Conservation (phyloP, 2,329 filamentous ascomycete species). For the Madurella fahalii region DNA sequence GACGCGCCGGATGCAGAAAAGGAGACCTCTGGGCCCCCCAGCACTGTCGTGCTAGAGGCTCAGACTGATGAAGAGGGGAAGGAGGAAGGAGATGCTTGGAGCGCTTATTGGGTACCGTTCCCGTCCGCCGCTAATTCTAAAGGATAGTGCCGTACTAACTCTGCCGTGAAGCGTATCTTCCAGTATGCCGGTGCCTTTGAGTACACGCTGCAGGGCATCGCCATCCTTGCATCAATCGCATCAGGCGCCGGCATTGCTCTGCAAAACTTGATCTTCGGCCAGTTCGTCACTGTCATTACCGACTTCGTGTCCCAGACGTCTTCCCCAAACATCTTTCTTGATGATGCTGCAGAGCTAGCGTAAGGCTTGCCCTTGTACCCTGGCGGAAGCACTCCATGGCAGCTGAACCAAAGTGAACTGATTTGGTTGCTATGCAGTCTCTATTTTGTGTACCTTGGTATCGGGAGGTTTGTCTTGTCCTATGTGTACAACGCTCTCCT, state of each 20-base stretch:
- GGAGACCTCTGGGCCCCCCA: not conserved
- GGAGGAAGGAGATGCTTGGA: constrained; percentile 5
- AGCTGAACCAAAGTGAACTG: not conserved
- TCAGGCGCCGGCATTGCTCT: constrained; percentile 44
- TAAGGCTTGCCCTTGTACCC: not conserved
- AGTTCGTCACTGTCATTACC: constrained; percentile 45
- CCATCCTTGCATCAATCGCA: constrained; percentile 34
- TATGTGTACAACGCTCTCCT: constrained; percentile 37
- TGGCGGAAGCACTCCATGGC: not conserved
- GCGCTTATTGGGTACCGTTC: constrained; percentile 14
- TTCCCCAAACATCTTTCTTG: constrained; percentile 33
- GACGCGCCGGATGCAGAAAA: not conserved
- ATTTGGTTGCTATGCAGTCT: constrained; percentile 28
- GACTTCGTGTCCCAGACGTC: constrained; percentile 35
- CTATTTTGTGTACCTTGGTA: constrained; percentile 53
- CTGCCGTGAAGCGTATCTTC: constrained; percentile 18
- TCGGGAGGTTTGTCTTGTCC: constrained; percentile 44
- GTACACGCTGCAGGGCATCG: constrained; percentile 17
- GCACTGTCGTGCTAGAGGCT: not conserved
- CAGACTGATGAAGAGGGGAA: constrained; percentile 2
- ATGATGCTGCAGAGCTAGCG: constrained; percentile 25
- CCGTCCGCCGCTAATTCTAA: not conserved
- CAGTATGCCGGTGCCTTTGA: constrained; percentile 17
- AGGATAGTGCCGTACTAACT: not conserved
- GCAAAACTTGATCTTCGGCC: constrained; percentile 50